Conservation (phyloP, 495 filamentous ascomycete genomes). For the Aspergillus bridgeri region DNA sequence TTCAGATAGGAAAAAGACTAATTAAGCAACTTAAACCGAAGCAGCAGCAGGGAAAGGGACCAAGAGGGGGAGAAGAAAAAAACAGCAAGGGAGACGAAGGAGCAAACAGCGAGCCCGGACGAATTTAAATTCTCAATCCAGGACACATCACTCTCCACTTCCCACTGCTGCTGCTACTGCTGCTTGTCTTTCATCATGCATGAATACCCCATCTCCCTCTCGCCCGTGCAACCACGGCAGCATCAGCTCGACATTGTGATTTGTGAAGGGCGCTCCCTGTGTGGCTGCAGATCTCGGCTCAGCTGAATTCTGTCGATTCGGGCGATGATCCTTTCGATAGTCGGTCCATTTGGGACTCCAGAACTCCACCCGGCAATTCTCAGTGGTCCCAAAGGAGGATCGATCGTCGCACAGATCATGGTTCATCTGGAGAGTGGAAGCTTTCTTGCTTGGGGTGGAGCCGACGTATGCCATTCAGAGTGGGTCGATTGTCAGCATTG, state of each 20-base stretch:
- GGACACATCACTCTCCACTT: neutral
- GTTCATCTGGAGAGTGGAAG: constrained; percentile 20
- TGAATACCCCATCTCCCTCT: neutral
- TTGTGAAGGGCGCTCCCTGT: constrained; percentile 8
- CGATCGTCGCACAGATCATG: constrained; percentile 28
- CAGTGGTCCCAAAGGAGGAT: constrained; percentile 10
- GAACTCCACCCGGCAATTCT: constrained; percentile 6
- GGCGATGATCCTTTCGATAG: constrained; percentile 9
- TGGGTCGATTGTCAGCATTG: constrained; percentile 12
- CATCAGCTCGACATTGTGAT: constrained; percentile 8
- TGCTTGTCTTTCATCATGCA: neutral
- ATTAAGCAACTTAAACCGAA: neutral
- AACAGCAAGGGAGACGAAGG: neutral
- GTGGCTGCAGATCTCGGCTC: constrained; percentile 19
- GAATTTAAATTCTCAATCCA: constrained; percentile 8
- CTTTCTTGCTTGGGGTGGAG: constrained; percentile 10
- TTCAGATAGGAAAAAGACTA: neutral
- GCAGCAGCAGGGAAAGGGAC: neutral
- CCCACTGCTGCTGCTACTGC: neutral
- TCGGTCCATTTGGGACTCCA: constrained; percentile 1
- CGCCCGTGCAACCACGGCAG: constrained; percentile 14
- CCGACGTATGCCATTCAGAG: constrained; percentile 9
- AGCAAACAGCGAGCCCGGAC: neutral
- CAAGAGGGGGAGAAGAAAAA: neutral
- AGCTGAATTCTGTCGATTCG: constrained; percentile 9